Percentiles rank a stretch among this genome's conserved stretches.
These are phyloP conservation scores for Agaricus sinodeliciosus DNA, from an alignment of 768 basidiomycete genomes.

Conservation along the genomic window DNA sequence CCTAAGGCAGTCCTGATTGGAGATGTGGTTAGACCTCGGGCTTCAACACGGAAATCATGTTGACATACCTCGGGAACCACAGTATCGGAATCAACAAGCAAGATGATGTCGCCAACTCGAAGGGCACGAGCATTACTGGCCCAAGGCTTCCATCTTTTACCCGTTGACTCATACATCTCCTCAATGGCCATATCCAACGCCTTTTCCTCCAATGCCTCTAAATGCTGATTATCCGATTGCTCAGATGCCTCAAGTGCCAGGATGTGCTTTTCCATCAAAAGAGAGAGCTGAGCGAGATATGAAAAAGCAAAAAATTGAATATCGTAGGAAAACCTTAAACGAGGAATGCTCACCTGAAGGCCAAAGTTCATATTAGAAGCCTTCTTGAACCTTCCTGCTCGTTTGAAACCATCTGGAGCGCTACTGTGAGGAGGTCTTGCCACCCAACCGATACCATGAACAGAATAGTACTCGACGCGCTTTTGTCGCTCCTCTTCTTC, in stretches of 20 bases:
- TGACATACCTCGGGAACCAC: constrained; percentile 59
- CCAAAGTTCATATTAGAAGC: constrained; percentile 88
- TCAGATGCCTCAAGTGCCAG: constrained; percentile 35
- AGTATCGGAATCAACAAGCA: constrained; percentile 80
- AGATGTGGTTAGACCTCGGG: neutral
- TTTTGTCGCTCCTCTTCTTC: constrained; percentile 53
- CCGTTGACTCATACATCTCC: constrained; percentile 58
- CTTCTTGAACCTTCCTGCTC: constrained; percentile 89
- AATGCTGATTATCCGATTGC: constrained; percentile 28
- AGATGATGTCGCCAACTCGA: constrained; percentile 72
- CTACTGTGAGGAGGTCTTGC: constrained; percentile 69
- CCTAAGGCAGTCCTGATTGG: constrained; percentile 68
- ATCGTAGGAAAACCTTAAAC: neutral
- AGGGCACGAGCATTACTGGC: constrained; percentile 69
- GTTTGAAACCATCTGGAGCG: constrained; percentile 60
- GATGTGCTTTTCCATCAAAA: constrained; percentile 54
- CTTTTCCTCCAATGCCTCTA: constrained; percentile 55
- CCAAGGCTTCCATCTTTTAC: constrained; percentile 62
- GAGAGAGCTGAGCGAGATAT: constrained; percentile 42
- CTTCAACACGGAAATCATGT: neutral
- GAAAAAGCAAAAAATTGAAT: neutral
- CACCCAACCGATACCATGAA: constrained; percentile 78
- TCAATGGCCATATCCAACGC: constrained; percentile 72
- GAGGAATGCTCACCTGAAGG: constrained; percentile 26
- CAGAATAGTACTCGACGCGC: constrained; percentile 68